Base-by-base conservation (phyloP, 2,329 filamentous ascomycete species). In the Orbilia ellipsospora region DNA sequence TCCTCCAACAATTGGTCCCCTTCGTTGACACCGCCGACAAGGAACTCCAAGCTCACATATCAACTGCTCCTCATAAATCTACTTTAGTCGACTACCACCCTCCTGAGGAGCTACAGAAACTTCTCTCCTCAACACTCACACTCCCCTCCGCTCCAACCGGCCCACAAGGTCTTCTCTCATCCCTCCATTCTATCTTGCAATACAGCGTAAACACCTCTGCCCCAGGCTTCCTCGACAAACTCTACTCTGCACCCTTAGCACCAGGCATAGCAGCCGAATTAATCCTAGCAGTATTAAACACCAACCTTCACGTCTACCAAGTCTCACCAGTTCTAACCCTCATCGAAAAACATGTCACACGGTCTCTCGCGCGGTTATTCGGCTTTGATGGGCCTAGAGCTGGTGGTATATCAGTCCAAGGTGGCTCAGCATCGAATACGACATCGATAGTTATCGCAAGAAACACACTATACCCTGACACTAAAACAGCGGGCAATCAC, bases 121-220 rank as follows among this genome's bases (percentile, higher is more conserved):
- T 69, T 13, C 52, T 75, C 31, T 75, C 72, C 4, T 69, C 72
- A 20, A 75, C 72, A 15, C 54, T 75, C 5, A 26, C 57, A 4
- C 36, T 75, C 23, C 72, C 72, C 1, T 31, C 15, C 20, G 61
- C 68, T 7, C 72, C 72, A 1, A 42, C 65, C 77, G 90, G 90
- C 0, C 91, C 91, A 79, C 87, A 91, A 51, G 94, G 94, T 0
- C 84, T 97, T 36, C 84, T 97, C 28, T 86, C 88, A 40, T 88
- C 88, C 2, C 86, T 96, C 54, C 84, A 89, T 78, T 87, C 89
- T 74, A 86, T 97, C 18, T 85, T 98, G 50, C 86, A 88, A 77
- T 93, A 96, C 82, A 95, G 91, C 80, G 94, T 98, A 80, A 99
- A 99, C 83, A 97, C 94, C n/a, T 98, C 94, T 92, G 92, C 96